Evolutionary conservation across 495 filamentous ascomycete genomes (phyloP), one percentile per base, ranked within the genome.

Genomic region (Penicillium cosmopolitanum): DNA sequence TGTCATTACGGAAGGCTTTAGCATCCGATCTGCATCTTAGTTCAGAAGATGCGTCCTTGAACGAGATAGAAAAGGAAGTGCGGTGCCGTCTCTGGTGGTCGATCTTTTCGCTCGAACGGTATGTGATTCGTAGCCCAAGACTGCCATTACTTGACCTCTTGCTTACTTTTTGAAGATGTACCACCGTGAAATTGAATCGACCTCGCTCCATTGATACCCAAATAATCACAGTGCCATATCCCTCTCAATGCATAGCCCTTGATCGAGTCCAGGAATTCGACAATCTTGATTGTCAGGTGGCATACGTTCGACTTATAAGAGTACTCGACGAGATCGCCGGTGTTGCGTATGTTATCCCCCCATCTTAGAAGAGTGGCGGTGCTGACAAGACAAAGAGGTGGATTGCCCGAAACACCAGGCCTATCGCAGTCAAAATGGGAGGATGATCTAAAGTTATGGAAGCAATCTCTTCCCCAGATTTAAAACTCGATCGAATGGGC

Each of bases 1-100:
- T 77, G 53, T 75, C 78, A 5, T 47, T 78, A 23, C 71, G 77
- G 15, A 77, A 77, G 58, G 75, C 75, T 8, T 60, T 80, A 47
- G 70, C 69, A 2, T 65, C 76, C 2, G 76, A 77, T n/a, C 66
- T 80, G 12, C 76, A 80, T 63, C 63, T 63, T 11, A 11, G 63
- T 11, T 12, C 35, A 16, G 63, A 66, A 6, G 63, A 61, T 51
- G 33, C 40, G 23, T n/a, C 21, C 16, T 46, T 64, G 8, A 42
- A 40, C 15, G 54, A 52, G 4, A 31, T 34, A 10, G 66, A 66
- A 21, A 61, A 13, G 12, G 66, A 72, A 33, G 15, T 69, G 3
- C 56, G 64, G 5, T 42, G 52, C 51, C 64, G 66, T 12, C 51
- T 69, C 5, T 69, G 64, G 64, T 69, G 69, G 69, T 63, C 66